phyloP scores from a whole-genome alignment of 352 stramenopile species.

The Globisporangium abappressorium region DNA sequence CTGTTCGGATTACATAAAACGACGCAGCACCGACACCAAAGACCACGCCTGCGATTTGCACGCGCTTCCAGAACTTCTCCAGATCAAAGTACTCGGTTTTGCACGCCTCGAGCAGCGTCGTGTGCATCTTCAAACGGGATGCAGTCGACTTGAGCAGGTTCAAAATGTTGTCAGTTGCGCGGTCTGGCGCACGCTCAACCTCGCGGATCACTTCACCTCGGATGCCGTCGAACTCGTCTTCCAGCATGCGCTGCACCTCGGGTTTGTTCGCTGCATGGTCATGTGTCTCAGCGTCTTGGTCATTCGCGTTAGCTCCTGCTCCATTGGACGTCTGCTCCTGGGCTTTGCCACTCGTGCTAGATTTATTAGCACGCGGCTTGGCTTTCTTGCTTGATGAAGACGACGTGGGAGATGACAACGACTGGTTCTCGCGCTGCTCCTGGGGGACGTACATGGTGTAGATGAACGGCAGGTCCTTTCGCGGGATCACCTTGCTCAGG shows the following conservation, averaged over 20 bases:
- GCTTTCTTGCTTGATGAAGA: slow-evolving; percentile 13
- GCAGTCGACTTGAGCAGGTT: slow-evolving; percentile 81
- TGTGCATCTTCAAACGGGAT: slow-evolving; percentile 82
- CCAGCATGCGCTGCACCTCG: slow-evolving; percentile 71
- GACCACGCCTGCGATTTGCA: slow-evolving; percentile 61
- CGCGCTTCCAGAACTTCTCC: slow-evolving; percentile 68
- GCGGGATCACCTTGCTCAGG: slow-evolving; percentile 83
- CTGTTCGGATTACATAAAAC: slow-evolving; percentile 78
- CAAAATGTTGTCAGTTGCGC: slow-evolving; percentile 80
- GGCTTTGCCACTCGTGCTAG: slow-evolving; percentile 16
- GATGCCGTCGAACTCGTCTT: slow-evolving; percentile 85
- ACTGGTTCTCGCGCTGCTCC: slow-evolving; percentile 38
- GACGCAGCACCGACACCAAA: slow-evolving; percentile 56
- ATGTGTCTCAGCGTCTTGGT: background rate
- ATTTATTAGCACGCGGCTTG: background rate
- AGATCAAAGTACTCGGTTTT: slow-evolving; percentile 76
- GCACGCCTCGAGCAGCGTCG: slow-evolving; percentile 72
- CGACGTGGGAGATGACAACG: background rate
- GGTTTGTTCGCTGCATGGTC: slow-evolving; percentile 17
- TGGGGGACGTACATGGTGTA: slow-evolving; percentile 88
- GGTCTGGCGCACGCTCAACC: slow-evolving; percentile 74
- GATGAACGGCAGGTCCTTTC: slow-evolving; percentile 86
- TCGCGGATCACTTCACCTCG: slow-evolving; percentile 82
- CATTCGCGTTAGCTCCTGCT: slow-evolving; percentile 10
- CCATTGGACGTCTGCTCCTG: slow-evolving; percentile 2